A percentile compares a stretch with the other conserved stretches of the same genome.
Evolutionary conservation across 73 alveolate species (phyloP).

Genomic region (Paramecium primaurelia): DNA sequence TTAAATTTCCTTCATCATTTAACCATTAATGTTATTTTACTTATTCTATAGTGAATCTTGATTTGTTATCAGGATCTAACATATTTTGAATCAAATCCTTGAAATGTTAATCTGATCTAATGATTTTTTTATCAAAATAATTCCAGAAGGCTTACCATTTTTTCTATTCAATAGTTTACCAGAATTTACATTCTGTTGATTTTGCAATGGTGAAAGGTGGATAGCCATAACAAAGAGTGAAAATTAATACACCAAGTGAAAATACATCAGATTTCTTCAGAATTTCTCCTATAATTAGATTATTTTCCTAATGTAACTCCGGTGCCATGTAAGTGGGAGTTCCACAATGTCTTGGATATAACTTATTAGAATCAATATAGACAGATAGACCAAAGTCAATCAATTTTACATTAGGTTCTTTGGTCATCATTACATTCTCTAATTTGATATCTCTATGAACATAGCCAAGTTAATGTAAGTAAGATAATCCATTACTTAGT

Average conservation of each 20-base stretch:
- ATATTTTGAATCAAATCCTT: not conserved
- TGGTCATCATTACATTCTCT: slow-evolving; percentile 70
- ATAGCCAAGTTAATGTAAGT: not conserved
- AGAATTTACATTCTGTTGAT: not conserved
- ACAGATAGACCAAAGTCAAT: slow-evolving; percentile 53
- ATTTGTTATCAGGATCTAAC: not conserved
- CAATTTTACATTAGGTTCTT: not conserved
- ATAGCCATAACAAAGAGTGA: slow-evolving; percentile 21
- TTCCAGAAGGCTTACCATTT: not conserved
- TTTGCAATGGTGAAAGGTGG: slow-evolving; percentile 49
- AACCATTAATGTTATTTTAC: not conserved
- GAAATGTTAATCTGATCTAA: not conserved
- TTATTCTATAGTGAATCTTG: not conserved
- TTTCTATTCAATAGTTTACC: not conserved
- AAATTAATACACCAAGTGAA: slow-evolving; percentile 45
- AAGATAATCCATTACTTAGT: not conserved
- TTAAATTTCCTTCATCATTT: not conserved
- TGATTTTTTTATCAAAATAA: not conserved
- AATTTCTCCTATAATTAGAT: not conserved
- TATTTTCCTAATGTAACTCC: not conserved
- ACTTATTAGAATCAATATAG: not conserved
- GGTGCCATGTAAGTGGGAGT: slow-evolving; percentile 57
- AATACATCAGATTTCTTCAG: slow-evolving; percentile 27
- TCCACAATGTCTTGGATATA: slow-evolving; percentile 25
- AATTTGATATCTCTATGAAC: slow-evolving; percentile 88